Evolutionary conservation across 1,139 yeast species (phyloP), one percentile per base, ranked within the genome.

Genomic region (Scheffersomyces insectosa): DNA sequence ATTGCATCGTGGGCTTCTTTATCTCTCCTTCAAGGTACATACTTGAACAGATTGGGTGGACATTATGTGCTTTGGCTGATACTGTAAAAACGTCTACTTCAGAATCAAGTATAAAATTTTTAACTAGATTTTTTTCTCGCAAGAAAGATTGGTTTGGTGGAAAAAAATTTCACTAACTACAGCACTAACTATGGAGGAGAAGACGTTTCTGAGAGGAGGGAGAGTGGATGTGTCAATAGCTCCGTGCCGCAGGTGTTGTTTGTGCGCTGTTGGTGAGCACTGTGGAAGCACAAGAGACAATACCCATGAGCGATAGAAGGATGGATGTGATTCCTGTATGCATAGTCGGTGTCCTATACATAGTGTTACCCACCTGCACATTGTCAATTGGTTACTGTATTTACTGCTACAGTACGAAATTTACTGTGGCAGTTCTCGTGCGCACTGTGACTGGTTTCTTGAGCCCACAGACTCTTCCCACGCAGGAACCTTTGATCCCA

Each of bases 1-100:
- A 20, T 20, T 20, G 25, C 25, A 20, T 20, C 25, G 3, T 20
- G 25, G 25, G 25, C 6, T 20, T 20, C 25, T 20, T 8, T 20
- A 20, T 20, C 25, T 20, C 25, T 20, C 25, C 25, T 20, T 20
- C 25, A 20, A 20, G 25, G 25, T 57, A 79, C 84, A 78, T 79
- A 79, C 84, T 78, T 80, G 85, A 69, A 80, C 85, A 74, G 84
- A 79, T 78, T 82, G 84, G 71, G 83, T 72, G 69, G 85, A 79
- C 78, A 73, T 73, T 56, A 53, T 49, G 47, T 39, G 48, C 48
- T 44, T 47, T 42, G 37, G 37, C 41, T 31, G 34, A 31, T 31
- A 31, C 11, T 31, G 34, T 31, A 31, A 31, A 31, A 15, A 31
- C 15, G 34, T 33, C 42, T 32, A 31, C 20, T 15, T 31, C 20